A percentile compares a stretch with the other conserved stretches of the same genome.
phyloP scores from a whole-genome alignment of 805 yeast genomes.

The Starmerella bombicola region DNA sequence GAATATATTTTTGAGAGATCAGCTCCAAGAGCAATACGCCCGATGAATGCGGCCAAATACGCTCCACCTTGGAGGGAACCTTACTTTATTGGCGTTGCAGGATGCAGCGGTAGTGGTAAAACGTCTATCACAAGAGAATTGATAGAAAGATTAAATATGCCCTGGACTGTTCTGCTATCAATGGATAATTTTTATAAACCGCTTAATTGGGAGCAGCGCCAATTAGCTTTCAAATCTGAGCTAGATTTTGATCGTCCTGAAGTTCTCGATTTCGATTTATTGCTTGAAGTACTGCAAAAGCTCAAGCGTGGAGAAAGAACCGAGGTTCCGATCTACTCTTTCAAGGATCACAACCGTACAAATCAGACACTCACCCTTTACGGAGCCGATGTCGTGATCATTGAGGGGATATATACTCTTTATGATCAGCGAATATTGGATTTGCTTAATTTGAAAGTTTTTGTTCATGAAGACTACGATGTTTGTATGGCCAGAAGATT shows the following conservation, averaged over 20 bases:
- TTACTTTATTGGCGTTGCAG: slow-evolving; percentile 68
- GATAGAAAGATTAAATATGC: slow-evolving; percentile 51
- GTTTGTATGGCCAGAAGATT: slow-evolving; percentile 81
- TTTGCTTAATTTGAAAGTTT: slow-evolving; percentile 74
- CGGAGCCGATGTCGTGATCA: slow-evolving; percentile 85
- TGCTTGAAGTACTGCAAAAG: slow-evolving; percentile 48
- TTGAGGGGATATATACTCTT: slow-evolving; percentile 84
- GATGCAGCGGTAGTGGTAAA: slow-evolving; percentile 82
- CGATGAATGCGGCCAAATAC: slow-evolving; percentile 28
- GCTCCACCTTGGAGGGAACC: slow-evolving; percentile 86
- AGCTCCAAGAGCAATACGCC: too few relatives aligned
- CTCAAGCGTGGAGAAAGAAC: slow-evolving; percentile 59
- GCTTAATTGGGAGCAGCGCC: slow-evolving; percentile 46
- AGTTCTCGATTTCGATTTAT: slow-evolving; percentile 67
- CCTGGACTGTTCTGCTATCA: slow-evolving; percentile 86
- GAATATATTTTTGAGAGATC: too few relatives aligned
- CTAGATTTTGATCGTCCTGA: slow-evolving; percentile 80
- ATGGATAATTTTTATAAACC: slow-evolving; percentile 87
- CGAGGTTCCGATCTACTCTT: slow-evolving; percentile 59
- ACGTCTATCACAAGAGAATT: slow-evolving; percentile 81
- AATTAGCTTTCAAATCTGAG: slow-evolving; percentile 51
- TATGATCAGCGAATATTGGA: slow-evolving; percentile 56
- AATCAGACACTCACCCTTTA: slow-evolving; percentile 61
- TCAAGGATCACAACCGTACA: slow-evolving; percentile 48
- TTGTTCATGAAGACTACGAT: slow-evolving; percentile 89